A percentile compares a stretch with the other conserved stretches of the same genome.
Conservation (phyloP, 768 basidiomycete species). For the Naganishia onofrii region DNA sequence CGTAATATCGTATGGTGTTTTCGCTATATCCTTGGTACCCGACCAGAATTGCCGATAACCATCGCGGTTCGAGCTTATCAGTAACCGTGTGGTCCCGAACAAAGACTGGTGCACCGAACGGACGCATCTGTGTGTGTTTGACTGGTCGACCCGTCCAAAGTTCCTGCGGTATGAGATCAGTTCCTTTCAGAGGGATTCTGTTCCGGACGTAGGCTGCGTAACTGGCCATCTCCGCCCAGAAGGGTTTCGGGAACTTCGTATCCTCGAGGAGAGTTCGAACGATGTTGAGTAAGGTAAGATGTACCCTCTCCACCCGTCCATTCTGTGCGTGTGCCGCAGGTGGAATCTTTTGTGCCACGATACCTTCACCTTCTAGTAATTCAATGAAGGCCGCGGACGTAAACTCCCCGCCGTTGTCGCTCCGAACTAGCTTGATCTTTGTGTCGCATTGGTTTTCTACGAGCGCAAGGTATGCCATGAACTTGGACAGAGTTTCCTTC, state of each 20-base stretch:
- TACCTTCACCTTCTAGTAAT: conserved; percentile 11
- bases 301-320: conserved; percentile 35
- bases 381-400: conserved; percentile 20
- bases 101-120: conserved; percentile 5
- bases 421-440: conserved; percentile 28
- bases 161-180: conserved; percentile 1
- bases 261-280: conserved; percentile 31
- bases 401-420: conserved; percentile 36
- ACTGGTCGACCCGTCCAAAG: not conserved
- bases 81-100: not conserved
- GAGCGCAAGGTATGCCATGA: conserved; percentile 9
- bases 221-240: conserved; percentile 32
- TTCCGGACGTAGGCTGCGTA: conserved; percentile 32
- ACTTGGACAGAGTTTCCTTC: conserved; percentile 11
- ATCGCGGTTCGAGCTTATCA: not conserved
- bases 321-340: conserved; percentile 36
- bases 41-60: not conserved
- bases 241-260: conserved; percentile 26
- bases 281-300: conserved; percentile 32
- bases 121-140: not conserved
- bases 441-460: conserved; percentile 10
- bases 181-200: not conserved
- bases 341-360: conserved; percentile 13
- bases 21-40: conserved; percentile 4
- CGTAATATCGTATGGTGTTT: conserved; percentile 8